phyloP scores from a whole-genome alignment of 805 yeast genomes.

The Zygotorulaspora danielsina region DNA sequence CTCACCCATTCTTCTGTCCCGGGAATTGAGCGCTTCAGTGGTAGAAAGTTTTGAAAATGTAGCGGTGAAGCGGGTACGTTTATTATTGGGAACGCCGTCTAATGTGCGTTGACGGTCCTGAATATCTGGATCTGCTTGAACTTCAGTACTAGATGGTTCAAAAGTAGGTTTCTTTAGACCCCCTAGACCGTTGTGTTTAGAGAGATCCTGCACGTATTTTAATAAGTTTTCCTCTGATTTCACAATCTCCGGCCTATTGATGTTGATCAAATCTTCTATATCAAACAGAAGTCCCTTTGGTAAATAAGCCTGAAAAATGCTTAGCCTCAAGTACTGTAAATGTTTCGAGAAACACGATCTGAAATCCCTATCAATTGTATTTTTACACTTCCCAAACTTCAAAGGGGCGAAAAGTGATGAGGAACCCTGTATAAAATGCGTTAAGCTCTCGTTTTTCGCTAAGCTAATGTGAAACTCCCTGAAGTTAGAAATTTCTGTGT shows the following conservation, averaged over 20 bases:
- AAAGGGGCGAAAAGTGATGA: slow-evolving; percentile 13
- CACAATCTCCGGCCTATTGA: slow-evolving; percentile 20
- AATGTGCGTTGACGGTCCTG: background rate
- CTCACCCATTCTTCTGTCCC: background rate
- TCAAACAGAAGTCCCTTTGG: slow-evolving; percentile 21
- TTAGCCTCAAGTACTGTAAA: slow-evolving; percentile 6
- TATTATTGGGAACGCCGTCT: background rate
- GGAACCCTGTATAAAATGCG: slow-evolving; percentile 17
- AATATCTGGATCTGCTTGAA: background rate
- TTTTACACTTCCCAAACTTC: slow-evolving; percentile 21
- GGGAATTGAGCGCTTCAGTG: background rate
- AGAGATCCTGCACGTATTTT: slow-evolving; percentile 11
- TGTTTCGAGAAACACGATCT: slow-evolving; percentile 5
- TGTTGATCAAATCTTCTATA: slow-evolving; percentile 8
- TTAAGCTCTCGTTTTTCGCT: slow-evolving; percentile 7
- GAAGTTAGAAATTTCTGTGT: slow-evolving; percentile 12
- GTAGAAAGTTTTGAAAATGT: background rate
- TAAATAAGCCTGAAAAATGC: slow-evolving; percentile 18
- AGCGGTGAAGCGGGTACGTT: background rate
- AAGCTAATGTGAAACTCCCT: slow-evolving; percentile 15
- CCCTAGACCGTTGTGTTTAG: slow-evolving; percentile 8
- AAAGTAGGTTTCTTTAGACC: background rate
- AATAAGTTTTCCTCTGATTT: slow-evolving; percentile 13
- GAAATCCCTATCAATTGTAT: slow-evolving; percentile 10
- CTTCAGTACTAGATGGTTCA: background rate